phyloP scores from a whole-genome alignment of 768 basidiomycete species.

The Ephemerocybe angulata region DNA sequence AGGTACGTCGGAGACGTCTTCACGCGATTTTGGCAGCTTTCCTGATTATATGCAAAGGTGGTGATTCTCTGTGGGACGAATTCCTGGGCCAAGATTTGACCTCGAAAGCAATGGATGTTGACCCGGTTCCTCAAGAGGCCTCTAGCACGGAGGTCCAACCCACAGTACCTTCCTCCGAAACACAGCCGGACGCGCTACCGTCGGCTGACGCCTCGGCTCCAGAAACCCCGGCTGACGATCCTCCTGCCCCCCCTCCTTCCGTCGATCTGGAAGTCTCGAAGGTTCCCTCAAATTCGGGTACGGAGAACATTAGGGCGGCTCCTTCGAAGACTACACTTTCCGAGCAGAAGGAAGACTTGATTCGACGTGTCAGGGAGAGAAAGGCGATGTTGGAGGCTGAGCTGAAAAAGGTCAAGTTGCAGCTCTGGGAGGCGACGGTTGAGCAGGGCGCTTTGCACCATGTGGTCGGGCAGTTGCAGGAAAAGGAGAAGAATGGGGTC shows the following conservation, averaged over 20 bases:
- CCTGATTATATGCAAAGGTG: too few relatives aligned
- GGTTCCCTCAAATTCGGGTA: background rate
- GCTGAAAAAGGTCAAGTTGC: conserved; percentile 57
- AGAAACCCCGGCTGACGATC: too few relatives aligned
- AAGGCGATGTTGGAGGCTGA: conserved; percentile 49
- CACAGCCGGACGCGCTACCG: too few relatives aligned
- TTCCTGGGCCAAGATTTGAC: too few relatives aligned
- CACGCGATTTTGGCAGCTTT: too few relatives aligned
- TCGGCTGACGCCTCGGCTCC: too few relatives aligned
- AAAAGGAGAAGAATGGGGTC: conserved; percentile 4
- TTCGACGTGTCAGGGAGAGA: conserved; percentile 52
- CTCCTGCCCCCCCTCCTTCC: too few relatives aligned
- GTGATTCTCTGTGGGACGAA: too few relatives aligned
- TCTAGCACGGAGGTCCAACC: too few relatives aligned
- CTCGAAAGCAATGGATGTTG: too few relatives aligned
- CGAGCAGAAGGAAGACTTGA: conserved; percentile 29
- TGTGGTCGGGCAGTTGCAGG: conserved; percentile 32
- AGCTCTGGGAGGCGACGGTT: conserved; percentile 71
- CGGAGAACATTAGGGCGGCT: background rate
- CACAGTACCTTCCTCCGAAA: too few relatives aligned
- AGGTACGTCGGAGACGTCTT: background rate
- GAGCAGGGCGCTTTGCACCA: conserved; percentile 63
- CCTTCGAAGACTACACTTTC: background rate
- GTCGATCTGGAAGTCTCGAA: background rate
- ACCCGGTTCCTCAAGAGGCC: too few relatives aligned